Evolutionary conservation across 495 filamentous ascomycete species (phyloP).

Genomic region (Cercophora samala): DNA sequence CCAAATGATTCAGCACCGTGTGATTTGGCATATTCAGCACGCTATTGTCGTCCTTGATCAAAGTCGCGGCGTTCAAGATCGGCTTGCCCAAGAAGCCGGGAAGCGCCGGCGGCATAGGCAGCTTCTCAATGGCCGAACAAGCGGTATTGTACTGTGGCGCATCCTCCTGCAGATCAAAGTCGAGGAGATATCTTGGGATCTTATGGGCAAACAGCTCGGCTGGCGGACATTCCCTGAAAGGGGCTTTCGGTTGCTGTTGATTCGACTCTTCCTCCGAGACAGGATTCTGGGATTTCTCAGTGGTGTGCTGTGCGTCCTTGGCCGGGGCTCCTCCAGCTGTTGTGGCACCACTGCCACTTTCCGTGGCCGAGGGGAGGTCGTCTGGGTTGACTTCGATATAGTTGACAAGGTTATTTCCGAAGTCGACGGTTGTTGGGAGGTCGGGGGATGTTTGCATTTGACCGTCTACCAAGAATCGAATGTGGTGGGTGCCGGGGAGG

Average conservation of each 20-base stretch:
- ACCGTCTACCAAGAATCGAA: constrained; percentile 92
- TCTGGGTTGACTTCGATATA: constrained; percentile 91
- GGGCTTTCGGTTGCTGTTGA: constrained; percentile 31
- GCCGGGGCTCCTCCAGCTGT: constrained; percentile 15
- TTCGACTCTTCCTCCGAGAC: constrained; percentile 37
- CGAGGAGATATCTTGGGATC: constrained; percentile 79
- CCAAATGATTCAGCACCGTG: constrained; percentile 92
- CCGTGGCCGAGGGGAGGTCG: constrained; percentile 39
- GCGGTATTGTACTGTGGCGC: constrained; percentile 66
- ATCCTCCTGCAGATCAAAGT: constrained; percentile 81
- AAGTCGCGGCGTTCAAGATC: constrained; percentile 82
- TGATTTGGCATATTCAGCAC: constrained; percentile 95
- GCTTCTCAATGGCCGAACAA: constrained; percentile 62
- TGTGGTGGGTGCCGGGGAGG: constrained; percentile 88
- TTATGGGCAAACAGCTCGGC: constrained; percentile 54
- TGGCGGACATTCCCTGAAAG: constrained; percentile 42
- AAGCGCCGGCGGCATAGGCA: constrained; percentile 77
- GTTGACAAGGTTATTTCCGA: constrained; percentile 93
- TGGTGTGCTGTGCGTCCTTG: constrained; percentile 32
- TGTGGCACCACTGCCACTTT: constrained; percentile 5
- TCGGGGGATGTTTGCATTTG: constrained; percentile 84
- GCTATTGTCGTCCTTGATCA: constrained; percentile 96
- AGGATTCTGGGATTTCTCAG: constrained; percentile 29
- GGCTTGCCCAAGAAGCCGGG: constrained; percentile 92
- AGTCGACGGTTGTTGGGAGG: constrained; percentile 92